Evolutionary conservation across 768 basidiomycete genomes (phyloP).

Genomic region (Lactifluus rugatus): DNA sequence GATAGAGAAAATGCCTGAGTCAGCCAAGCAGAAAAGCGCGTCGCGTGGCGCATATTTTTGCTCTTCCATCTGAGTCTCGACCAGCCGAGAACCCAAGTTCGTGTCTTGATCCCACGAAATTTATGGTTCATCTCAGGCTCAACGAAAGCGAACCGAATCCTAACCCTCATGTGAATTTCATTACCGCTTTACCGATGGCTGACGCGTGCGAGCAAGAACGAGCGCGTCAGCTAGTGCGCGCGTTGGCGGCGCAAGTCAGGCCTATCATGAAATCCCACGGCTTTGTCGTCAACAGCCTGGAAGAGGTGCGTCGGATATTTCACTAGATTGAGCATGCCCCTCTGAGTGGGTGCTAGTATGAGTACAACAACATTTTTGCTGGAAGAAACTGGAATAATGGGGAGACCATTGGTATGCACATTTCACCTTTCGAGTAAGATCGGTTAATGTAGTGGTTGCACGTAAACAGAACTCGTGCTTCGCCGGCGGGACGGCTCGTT

Average conservation of each 20-base stretch:
- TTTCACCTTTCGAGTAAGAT: slow-evolving; percentile 3
- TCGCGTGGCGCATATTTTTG: not conserved
- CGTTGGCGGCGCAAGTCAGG: slow-evolving; percentile 73
- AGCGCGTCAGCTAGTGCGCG: slow-evolving; percentile 61
- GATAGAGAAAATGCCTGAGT: not conserved
- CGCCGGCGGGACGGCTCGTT: slow-evolving; percentile 52
- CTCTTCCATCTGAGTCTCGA: not conserved
- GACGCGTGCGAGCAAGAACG: slow-evolving; percentile 44
- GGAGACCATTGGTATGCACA: slow-evolving; percentile 56
- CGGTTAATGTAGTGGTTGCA: not conserved
- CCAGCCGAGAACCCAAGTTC: not conserved
- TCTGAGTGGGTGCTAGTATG: slow-evolving; percentile 41
- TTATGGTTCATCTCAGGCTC: slow-evolving; percentile 65
- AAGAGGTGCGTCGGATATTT: slow-evolving; percentile 48
- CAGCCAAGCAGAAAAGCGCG: not conserved
- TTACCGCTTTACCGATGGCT: slow-evolving; percentile 41
- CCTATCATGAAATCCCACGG: slow-evolving; percentile 78
- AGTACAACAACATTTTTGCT: slow-evolving; percentile 66
- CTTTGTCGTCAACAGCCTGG: slow-evolving; percentile 65
- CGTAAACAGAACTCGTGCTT: slow-evolving; percentile 57
- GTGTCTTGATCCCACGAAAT: not conserved
- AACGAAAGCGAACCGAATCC: slow-evolving; percentile 65
- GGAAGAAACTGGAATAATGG: slow-evolving; percentile 83
- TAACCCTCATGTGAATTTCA: slow-evolving; percentile 71
- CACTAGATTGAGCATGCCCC: not conserved